These are phyloP conservation scores for Pichia sp. DNA, from an alignment of 1,139 yeast genomes.

Conservation along the genomic window DNA sequence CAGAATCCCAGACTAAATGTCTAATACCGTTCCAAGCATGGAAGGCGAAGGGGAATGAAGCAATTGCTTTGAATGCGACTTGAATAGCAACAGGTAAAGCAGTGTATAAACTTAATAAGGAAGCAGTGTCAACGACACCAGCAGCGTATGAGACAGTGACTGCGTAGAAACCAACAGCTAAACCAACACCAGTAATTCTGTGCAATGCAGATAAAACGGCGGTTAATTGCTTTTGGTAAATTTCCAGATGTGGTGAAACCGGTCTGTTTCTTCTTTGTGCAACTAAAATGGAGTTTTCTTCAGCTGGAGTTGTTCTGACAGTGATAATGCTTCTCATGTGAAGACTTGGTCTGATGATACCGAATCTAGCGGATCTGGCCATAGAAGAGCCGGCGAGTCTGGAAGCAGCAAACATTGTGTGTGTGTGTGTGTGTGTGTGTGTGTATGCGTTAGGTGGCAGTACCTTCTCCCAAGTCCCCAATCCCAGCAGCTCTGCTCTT, in stretches of 20 bases:
- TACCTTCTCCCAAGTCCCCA: too few species aligned
- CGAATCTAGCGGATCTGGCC: constrained; percentile 12
- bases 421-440: background rate
- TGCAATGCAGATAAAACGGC: constrained; percentile 75
- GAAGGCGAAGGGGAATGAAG: constrained; percentile 81
- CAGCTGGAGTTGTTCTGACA: constrained; percentile 53
- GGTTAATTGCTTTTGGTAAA: constrained; percentile 87
- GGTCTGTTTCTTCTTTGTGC: constrained; percentile 89
- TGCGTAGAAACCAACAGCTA: constrained; percentile 76
- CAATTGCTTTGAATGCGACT: constrained; percentile 57
- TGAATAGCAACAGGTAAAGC: constrained; percentile 59
- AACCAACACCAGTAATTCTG: constrained; percentile 80
- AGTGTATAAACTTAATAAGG: constrained; percentile 50
- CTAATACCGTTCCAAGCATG: constrained; percentile 84
- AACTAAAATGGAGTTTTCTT: constrained; percentile 64
- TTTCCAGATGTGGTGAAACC: constrained; percentile 80
- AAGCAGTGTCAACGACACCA: constrained; percentile 58
- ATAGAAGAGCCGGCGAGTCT: constrained; percentile 9
- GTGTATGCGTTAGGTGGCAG: too few species aligned
- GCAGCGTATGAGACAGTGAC: constrained; percentile 72
- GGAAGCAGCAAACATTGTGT: constrained; percentile 11
- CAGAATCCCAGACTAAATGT: constrained; percentile 90
- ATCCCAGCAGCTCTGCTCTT: too few species aligned
- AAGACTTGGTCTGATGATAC: constrained; percentile 20
- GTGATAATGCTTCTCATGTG: constrained; percentile 42